Evolutionary conservation across 2,329 filamentous ascomycete species (phyloP).

Genomic region (Neonectria neomacrospora): DNA sequence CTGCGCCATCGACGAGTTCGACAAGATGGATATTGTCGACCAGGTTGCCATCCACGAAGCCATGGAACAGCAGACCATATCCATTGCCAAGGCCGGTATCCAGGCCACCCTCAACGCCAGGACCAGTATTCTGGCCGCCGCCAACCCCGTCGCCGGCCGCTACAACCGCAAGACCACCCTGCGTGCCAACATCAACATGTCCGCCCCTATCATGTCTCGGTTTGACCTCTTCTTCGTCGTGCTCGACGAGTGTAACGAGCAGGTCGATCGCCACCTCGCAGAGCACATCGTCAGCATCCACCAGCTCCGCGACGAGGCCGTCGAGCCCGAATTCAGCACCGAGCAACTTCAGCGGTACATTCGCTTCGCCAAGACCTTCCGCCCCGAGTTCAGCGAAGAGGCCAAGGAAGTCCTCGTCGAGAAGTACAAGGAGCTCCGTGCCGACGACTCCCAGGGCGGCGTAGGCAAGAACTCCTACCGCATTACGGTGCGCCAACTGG

Average conservation of each 20-base stretch:
- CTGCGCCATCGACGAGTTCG: slow-evolving; percentile 98
- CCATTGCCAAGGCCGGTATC: slow-evolving; percentile 97
- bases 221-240: slow-evolving; percentile 99
- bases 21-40: slow-evolving; percentile 98
- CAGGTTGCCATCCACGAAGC: slow-evolving; percentile 99
- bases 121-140: slow-evolving; percentile 93
- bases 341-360: slow-evolving; percentile 98
- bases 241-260: slow-evolving; percentile 94
- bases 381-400: slow-evolving; percentile 89
- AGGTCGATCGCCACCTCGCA: slow-evolving; percentile 88
- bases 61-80: slow-evolving; percentile 99
- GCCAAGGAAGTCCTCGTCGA: slow-evolving; percentile 87
- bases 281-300: slow-evolving; percentile 96
- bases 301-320: slow-evolving; percentile 89
- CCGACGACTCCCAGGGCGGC: slow-evolving; percentile 93
- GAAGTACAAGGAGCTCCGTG: slow-evolving; percentile 94
- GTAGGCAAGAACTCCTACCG: slow-evolving; percentile 95
- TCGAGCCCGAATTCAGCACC: slow-evolving; percentile 93
- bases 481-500: slow-evolving; percentile 95
- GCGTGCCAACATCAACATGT: slow-evolving; percentile 97
- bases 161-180: slow-evolving; percentile 97
- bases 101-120: slow-evolving; percentile 97
- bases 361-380: slow-evolving; percentile 93
- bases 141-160: slow-evolving; percentile 94
- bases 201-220: slow-evolving; percentile 97